phyloP scores from a whole-genome alignment of 2,329 filamentous ascomycete species.

The Clarireedia monteithiana region DNA sequence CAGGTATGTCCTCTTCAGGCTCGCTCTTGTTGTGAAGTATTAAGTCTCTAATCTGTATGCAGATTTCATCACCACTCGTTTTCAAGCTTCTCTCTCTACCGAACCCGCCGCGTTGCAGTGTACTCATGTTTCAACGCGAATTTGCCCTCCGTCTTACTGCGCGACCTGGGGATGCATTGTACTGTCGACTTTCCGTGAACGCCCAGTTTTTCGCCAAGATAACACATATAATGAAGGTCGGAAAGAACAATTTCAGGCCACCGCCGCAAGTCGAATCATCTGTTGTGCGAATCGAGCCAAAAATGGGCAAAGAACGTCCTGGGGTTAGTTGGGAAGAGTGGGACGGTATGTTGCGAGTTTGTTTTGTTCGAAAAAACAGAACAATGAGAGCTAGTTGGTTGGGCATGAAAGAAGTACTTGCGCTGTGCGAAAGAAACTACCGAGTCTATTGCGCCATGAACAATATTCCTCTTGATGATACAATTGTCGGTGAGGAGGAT shows the following conservation, averaged over 20 bases:
- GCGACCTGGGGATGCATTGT: constrained; percentile 78
- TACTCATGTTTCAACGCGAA: constrained; percentile 96
- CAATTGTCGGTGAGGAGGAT: constrained; percentile 35
- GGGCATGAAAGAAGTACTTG: constrained; percentile 70
- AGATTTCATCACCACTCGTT: constrained; percentile 86
- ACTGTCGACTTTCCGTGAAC: constrained; percentile 85
- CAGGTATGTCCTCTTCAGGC: constrained; percentile 37
- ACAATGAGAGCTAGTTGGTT: constrained; percentile 77
- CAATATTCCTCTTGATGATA: constrained; percentile 69
- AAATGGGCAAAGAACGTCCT: constrained; percentile 67
- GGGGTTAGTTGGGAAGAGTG: constrained; percentile 92
- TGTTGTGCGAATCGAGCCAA: constrained; percentile 84
- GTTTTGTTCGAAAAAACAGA: constrained; percentile 85
- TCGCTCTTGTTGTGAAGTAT: constrained; percentile 10
- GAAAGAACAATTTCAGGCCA: constrained; percentile 92
- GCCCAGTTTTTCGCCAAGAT: constrained; percentile 84
- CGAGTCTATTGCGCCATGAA: constrained; percentile 85
- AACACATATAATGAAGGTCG: constrained; percentile 79
- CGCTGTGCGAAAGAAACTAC: constrained; percentile 82
- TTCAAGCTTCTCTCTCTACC: constrained; percentile 77
- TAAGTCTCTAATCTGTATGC: constrained; percentile 8
- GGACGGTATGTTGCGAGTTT: constrained; percentile 79
- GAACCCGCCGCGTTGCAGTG: constrained; percentile 72
- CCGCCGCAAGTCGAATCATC: constrained; percentile 88
- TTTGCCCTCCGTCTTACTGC: constrained; percentile 88